Evolutionary conservation across 257 asterid genomes (phyloP), one percentile per base, ranked within the genome.

Genomic region (Lycium barbarum): DNA sequence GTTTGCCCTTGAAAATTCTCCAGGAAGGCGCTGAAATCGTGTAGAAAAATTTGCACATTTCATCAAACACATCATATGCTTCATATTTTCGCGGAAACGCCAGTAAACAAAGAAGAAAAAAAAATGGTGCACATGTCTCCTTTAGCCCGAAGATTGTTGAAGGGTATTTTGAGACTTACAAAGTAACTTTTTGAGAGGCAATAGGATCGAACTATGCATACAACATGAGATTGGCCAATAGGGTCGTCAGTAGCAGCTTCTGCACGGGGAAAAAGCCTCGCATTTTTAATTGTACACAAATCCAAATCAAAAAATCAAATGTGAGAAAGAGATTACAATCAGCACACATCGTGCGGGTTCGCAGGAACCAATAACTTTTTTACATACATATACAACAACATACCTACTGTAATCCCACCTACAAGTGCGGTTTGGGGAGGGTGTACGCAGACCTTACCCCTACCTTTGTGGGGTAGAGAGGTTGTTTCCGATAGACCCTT

Each of bases 111-210:
- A 45, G 18, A 20, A 10, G 33, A 2, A 20, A 9, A 40, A 71
- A 40, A 71, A 40, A 71, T 71, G 55, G 35, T 43, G 35, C 55
- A 71, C 35, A 71, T 3, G 35, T 71, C 9, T 71, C 79, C 79
- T 18, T 71, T 18, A 40, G 35, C 79, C 15, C 5, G 9, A 18
- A 71, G 38, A 43, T 72, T 43, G 57, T 40, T n/a, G 36, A 43
- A 72, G 4, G 17, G 58, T 10, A 10, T n/a, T 72, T 45, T 10
- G 38, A 20, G 11, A 72, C 80, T 72, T 72, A 72, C 80, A n/a
- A 72, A 72, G 80, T 45, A 72, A 45, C 80, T 2, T 9, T n/a
- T 72, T 11, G 80, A 72, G n/a, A 72, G 17, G 38, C 58, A 72
- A n/a, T 72, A 72, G 36, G 38, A 6, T 9, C 36, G 9, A 43